These are phyloP conservation scores for Colletotrichum gloeosporioides DNA, from an alignment of 2,329 filamentous ascomycete species.

Conservation along the genomic window DNA sequence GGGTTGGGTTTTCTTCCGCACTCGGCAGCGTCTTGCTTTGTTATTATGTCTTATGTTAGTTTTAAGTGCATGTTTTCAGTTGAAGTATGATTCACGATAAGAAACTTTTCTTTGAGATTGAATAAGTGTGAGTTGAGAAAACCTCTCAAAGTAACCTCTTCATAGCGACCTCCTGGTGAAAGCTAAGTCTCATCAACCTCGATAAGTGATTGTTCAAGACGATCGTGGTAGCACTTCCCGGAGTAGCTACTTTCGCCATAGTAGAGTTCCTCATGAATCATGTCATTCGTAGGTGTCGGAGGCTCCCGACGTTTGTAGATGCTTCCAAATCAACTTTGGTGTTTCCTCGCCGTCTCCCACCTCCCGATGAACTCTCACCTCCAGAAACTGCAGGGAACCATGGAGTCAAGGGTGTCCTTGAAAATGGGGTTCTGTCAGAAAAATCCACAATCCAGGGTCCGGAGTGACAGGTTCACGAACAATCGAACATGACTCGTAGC, in stretches of 20 bases:
- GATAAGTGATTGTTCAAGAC: neutral
- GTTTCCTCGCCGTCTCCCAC: neutral
- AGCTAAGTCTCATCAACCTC: fast-evolving
- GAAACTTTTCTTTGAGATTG: fast-evolving
- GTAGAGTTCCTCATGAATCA: neutral
- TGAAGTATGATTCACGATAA: fast-evolving
- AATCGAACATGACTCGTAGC: neutral
- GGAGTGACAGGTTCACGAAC: neutral
- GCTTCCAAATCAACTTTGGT: neutral
- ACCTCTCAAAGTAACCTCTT: fast-evolving
- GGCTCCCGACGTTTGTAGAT: neutral
- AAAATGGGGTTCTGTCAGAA: neutral
- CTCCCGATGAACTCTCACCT: neutral
- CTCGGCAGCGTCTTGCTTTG: neutral
- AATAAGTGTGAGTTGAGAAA: neutral
- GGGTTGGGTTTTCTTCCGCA: neutral
- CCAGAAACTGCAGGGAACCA: neutral
- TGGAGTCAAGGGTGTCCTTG: neutral
- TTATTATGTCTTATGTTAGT: neutral
- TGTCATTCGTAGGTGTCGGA: neutral
- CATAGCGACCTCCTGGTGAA: neutral
- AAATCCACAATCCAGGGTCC: neutral
- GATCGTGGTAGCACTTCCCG: neutral
- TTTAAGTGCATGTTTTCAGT: fast-evolving
- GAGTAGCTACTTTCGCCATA: fast-evolving